Evolutionary conservation across 192 early-diverging fungal genomes (phyloP), one percentile per base, ranked within the genome.

Genomic region (Gonapodya sp.): DNA sequence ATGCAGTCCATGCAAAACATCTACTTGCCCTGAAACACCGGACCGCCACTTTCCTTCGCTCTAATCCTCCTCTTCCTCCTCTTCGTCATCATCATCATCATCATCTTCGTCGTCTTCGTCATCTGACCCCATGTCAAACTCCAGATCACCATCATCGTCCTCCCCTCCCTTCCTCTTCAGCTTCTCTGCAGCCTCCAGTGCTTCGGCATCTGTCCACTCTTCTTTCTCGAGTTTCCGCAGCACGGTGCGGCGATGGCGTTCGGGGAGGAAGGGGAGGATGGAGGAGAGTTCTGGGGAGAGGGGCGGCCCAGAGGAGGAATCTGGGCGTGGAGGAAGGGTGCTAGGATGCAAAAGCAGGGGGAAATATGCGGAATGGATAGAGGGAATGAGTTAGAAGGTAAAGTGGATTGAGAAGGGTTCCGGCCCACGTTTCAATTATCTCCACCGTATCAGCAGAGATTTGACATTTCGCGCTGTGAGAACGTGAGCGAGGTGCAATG

Each of bases 231-330:
- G 78, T 82, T 95, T 92, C 24, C 97, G 84, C 73, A 93, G 82
- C 81, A 93, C 96, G 35, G 92, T 88, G 82, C 96, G 87, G 81
- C 94, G 92, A 81, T 95, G 90, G 80, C 97, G 92, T 84, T 95
- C 93, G 8, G 89, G 87, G 92, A 98, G 46, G 46, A 64, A 64
- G 46, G 46, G 46, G 46, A 64, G 46, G 46, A 64, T 8, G 8
- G 8, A 8, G 46, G 46, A 16, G 24, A 64, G 46, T 8, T 8
- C 46, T 8, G 46, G 46, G 8, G 46, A 64, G 46, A 64, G 46
- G 46, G 46, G 24, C 8, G 46, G 46, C 8, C 46, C 46, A 8
- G 46, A 64, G 8, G 8, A 8, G 24, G 46, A 64, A 8, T 8
- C 24, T 8, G 8, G 46, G 46, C 46, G 46, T n/a, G n/a, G 46